These are phyloP conservation scores for Meyerozyma elateridarum DNA, from an alignment of 1,139 yeast genomes.

Conservation along the genomic window DNA sequence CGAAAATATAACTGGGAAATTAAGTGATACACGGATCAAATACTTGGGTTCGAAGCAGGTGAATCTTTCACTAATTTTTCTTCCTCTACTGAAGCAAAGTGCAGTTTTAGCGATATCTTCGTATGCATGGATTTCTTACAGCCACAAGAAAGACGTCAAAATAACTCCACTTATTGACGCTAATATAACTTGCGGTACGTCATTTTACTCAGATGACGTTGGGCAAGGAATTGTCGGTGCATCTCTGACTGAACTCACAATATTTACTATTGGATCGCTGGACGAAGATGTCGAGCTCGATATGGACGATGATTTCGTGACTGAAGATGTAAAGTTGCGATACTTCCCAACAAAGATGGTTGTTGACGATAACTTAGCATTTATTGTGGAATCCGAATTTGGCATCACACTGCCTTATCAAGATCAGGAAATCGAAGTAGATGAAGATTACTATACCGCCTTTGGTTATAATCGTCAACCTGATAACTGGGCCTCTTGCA, in stretches of 20 bases:
- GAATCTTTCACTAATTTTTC: slow-evolving; percentile 33
- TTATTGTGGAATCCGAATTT: slow-evolving; percentile 46
- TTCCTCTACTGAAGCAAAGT: slow-evolving; percentile 18
- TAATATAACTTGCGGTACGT: slow-evolving; percentile 32
- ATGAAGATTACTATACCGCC: slow-evolving; percentile 30
- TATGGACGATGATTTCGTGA: slow-evolving; percentile 42
- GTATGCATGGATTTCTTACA: slow-evolving; percentile 35
- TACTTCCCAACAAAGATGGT: slow-evolving; percentile 52
- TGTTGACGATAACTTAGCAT: slow-evolving; percentile 21
- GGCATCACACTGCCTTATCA: slow-evolving; percentile 29
- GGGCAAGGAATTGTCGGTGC: slow-evolving; percentile 62
- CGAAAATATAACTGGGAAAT: slow-evolving; percentile 56
- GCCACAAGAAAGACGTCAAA: slow-evolving; percentile 24
- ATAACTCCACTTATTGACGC: slow-evolving; percentile 39
- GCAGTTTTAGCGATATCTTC: slow-evolving; percentile 41
- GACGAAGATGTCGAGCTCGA: slow-evolving; percentile 27
- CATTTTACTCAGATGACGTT: slow-evolving; percentile 63
- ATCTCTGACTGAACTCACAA: slow-evolving; percentile 46
- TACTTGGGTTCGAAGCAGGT: slow-evolving; percentile 71
- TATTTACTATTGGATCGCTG: slow-evolving; percentile 51
- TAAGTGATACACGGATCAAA: slow-evolving; percentile 66
- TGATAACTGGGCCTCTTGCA: slow-evolving; percentile 45
- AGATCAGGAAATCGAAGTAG: slow-evolving; percentile 13
- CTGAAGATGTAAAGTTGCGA: slow-evolving; percentile 39
- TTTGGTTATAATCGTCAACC: slow-evolving; percentile 31